phyloP scores from a whole-genome alignment of 169 alveolate species.

The Plasmodium blacklocki region DNA sequence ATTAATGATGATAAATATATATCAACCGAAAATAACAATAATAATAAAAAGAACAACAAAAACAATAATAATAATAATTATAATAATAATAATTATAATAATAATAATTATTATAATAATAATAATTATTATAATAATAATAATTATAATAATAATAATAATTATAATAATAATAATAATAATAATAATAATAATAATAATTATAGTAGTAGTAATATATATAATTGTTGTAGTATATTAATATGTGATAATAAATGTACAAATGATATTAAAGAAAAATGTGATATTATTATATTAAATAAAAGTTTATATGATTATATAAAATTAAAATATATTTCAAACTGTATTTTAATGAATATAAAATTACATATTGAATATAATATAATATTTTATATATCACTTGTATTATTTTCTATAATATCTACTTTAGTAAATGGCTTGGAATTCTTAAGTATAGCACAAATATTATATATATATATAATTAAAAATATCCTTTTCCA shows the following conservation, averaged over 20 bases:
- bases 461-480: slow-evolving; percentile 51
- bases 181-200: no score
- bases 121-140: no score
- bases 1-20: slow-evolving; percentile 27
- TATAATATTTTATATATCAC: slow-evolving; percentile 33
- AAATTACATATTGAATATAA: slow-evolving; percentile 41
- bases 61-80: no score
- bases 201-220: no score
- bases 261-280: slow-evolving; percentile 32
- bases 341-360: slow-evolving; percentile 42
- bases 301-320: slow-evolving; percentile 57
- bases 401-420: slow-evolving; percentile 35
- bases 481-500: slow-evolving; percentile 48
- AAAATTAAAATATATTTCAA: slow-evolving; percentile 47
- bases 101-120: no score
- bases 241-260: slow-evolving; percentile 53
- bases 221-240: slow-evolving; percentile 1
- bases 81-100: no score
- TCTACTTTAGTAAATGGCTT: slow-evolving; percentile 50
- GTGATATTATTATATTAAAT: slow-evolving; percentile 56
- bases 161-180: no score
- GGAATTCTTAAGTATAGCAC: slow-evolving; percentile 54
- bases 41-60: no score
- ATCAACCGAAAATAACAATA: no score
- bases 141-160: no score